Evolutionary conservation across 1,284 basidiomycete species (phyloP), one percentile per base, ranked within the genome.

Genomic region (Tylopilus orsonianus): DNA sequence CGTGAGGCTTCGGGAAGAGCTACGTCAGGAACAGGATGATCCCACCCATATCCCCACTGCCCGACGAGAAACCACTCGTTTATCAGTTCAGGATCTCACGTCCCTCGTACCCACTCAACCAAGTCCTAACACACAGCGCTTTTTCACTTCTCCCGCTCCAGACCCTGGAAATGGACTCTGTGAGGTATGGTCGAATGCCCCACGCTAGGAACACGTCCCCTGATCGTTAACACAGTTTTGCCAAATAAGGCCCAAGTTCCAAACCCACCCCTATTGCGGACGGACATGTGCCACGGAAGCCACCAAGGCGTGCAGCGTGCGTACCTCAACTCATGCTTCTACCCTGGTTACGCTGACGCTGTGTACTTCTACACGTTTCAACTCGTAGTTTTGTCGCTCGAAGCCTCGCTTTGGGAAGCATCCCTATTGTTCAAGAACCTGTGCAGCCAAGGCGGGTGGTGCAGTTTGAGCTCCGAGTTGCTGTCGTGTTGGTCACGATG

Each of bases 211-310:
- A 7, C 14, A 26, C 19, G 22, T 39, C 23, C 7, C 12, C 42
- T 55, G 35, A 49, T 44, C 18, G 16, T 49, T 24, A 9, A 35
- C 37, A 8, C 44, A 83, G 81, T 75, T 77, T 46, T 84, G 81
- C 54, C 73, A 77, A 52, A 67, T 71, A 59, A 79, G 78, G 53
- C 79, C 80, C 20, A 81, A 73, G 57, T 79, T 75, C 52, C 71
- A 68, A 18, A 71, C 66, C 46, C 74, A 79, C 55, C 66, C 72
- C 14, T 83, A 77, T 53, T 84, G 81, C 56, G 80, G 80, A 36
- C 79, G 81, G 67, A 82, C 77, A 38, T 84, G 81, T 56, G 80
- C 79, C 16, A 58, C 66, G 23, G 70, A 79, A 57, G 80, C 75
- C 35, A 47, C 54, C 26, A 66, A 59, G 46, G 52, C 55, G 51